A percentile compares a stretch with the other conserved stretches of the same genome.
Evolutionary conservation across 2,329 filamentous ascomycete genomes (phyloP).

Genomic region (Madurella fahalii): DNA sequence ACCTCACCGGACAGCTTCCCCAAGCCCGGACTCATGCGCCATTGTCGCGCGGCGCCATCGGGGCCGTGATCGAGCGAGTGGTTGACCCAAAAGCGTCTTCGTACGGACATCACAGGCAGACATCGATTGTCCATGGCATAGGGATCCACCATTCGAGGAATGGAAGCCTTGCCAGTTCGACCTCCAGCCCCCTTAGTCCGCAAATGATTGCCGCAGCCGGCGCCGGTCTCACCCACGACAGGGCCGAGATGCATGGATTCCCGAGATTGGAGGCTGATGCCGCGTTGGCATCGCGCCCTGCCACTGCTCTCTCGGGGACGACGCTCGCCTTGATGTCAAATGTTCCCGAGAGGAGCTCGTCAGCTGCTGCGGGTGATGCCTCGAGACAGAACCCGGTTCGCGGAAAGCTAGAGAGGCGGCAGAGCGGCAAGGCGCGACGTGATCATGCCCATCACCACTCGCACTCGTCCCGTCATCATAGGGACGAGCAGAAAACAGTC

Average conservation of each 20-base stretch:
- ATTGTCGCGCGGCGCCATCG: constrained; percentile 39
- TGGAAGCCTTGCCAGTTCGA: constrained; percentile 76
- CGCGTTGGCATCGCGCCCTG: constrained; percentile 38
- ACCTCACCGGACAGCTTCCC: constrained; percentile 24
- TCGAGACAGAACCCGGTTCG: constrained; percentile 41
- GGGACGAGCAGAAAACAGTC: constrained; percentile 83
- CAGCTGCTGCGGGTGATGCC: constrained; percentile 41
- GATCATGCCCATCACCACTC: constrained; percentile 73
- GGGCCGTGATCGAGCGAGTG: constrained; percentile 47
- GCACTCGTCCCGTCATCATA: constrained; percentile 67
- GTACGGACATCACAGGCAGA: constrained; percentile 91
- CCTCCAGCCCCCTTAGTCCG: constrained; percentile 80
- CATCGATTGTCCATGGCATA: constrained; percentile 89
- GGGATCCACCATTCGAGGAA: constrained; percentile 79
- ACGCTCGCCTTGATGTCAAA: constrained; percentile 29
- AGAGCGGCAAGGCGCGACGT: constrained; percentile 62
- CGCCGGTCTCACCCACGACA: constrained; percentile 49
- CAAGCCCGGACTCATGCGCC: constrained; percentile 40
- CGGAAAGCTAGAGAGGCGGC: constrained; percentile 56
- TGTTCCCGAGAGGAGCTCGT: constrained; percentile 44
- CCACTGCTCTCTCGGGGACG: constrained; percentile 46
- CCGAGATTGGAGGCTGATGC: constrained; percentile 44
- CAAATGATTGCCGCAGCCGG: constrained; percentile 74
- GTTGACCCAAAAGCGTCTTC: constrained; percentile 51
- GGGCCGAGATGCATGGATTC: constrained; percentile 47